Conservation (phyloP, 2,329 filamentous ascomycete genomes). For the Madurella fahalii region DNA sequence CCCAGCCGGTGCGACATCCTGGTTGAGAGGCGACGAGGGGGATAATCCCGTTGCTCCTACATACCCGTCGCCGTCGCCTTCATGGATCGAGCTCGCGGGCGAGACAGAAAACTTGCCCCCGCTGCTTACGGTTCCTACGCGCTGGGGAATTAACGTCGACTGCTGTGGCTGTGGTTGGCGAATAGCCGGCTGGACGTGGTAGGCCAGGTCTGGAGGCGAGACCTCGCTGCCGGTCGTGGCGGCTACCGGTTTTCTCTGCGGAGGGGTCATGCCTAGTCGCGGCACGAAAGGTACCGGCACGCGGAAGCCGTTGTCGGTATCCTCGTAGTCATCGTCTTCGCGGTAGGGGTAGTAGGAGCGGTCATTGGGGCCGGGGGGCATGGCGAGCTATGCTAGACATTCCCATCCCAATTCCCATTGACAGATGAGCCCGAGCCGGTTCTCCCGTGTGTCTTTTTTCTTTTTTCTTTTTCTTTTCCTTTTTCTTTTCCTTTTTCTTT, state of each 20-base stretch:
- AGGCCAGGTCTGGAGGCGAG: neutral
- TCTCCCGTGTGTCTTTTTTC: neutral
- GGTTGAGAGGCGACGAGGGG: neutral
- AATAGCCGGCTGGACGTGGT: neutral
- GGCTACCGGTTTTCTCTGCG: neutral
- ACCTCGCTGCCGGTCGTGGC: neutral
- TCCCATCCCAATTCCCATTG: neutral
- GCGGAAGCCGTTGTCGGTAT: neutral
- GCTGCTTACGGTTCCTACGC: constrained; percentile 17
- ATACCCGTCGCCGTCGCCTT: constrained; percentile 4
- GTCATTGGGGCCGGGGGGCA: constrained; percentile 11
- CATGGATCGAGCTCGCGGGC: constrained; percentile 23
- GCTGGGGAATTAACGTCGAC: constrained; percentile 5
- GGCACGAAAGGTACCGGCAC: neutral
- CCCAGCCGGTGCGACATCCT: too few relatives aligned
- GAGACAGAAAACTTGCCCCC: constrained; percentile 19
- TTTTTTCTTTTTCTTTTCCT: too few relatives aligned
- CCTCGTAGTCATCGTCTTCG: neutral
- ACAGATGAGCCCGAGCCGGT: too few relatives aligned
- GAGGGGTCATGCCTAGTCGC: neutral
- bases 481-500: too few relatives aligned
- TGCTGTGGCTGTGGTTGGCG: neutral
- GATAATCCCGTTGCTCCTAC: neutral
- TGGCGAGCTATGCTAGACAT: neutral
- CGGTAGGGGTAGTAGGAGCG: constrained; percentile 1